Conservation (phyloP, 345 rosid genomes). For the Salix dunnii region DNA sequence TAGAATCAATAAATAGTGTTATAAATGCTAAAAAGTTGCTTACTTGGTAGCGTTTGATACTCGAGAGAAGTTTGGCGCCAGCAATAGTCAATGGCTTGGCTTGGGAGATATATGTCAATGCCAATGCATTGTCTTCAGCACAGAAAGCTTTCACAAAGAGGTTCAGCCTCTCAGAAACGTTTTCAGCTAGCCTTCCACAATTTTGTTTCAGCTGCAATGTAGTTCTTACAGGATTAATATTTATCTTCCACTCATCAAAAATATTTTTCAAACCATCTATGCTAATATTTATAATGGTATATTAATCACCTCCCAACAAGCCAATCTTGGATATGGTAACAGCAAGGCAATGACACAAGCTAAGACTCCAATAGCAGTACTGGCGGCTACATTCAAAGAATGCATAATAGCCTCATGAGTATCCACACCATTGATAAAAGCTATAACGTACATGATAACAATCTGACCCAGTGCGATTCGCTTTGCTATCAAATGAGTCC, state of each 20-base stretch:
- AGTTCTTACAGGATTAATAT: not conserved
- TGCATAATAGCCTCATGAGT: constrained; percentile 55
- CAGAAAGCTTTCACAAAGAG: constrained; percentile 58
- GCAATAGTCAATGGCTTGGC: constrained; percentile 45
- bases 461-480: constrained; percentile 82
- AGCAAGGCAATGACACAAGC: constrained; percentile 69
- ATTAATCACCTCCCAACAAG: constrained; percentile 54
- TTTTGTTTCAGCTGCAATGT: constrained; percentile 57
- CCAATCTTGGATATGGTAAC: constrained; percentile 75
- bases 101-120: constrained; percentile 50
- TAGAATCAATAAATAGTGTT: not conserved
- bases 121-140: constrained; percentile 44
- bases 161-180: constrained; percentile 55
- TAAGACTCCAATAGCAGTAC: constrained; percentile 70
- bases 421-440: constrained; percentile 47
- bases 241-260: not conserved
- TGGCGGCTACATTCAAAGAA: constrained; percentile 68
- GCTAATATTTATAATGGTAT: too few species aligned
- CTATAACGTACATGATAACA: constrained; percentile 61
- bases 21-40: not conserved
- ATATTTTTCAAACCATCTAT: too few species aligned
- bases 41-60: constrained; percentile 58
- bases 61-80: constrained; percentile 47
- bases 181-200: constrained; percentile 45
- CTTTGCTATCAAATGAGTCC: constrained; percentile 60